These are phyloP conservation scores for Plantago major DNA, from an alignment of 257 asterid species.

Conservation along the genomic window DNA sequence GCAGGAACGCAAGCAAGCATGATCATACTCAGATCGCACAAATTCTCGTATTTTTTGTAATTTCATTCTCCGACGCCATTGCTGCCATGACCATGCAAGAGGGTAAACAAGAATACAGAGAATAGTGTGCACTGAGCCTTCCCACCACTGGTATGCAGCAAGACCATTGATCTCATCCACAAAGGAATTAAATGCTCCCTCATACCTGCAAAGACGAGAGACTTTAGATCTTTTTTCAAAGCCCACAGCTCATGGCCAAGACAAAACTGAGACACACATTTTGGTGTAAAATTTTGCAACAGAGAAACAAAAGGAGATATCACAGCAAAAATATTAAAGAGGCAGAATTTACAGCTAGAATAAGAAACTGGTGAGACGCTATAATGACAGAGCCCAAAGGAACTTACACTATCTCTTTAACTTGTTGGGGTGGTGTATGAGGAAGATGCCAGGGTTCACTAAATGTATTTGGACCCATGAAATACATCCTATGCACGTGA, in stretches of 20 bases:
- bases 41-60: conserved; percentile 86
- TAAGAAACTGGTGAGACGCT: conserved; percentile 9
- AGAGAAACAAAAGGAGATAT: conserved; percentile 1
- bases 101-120: conserved; percentile 85
- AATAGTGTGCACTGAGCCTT: conserved; percentile 84
- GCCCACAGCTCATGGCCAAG: conserved; percentile 4
- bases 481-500: conserved; percentile 96
- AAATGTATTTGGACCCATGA: conserved; percentile 87
- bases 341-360: conserved; percentile 14
- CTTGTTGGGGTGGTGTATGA: conserved; percentile 93
- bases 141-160: conserved; percentile 99
- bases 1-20: conserved; percentile 98
- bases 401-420: conserved; percentile 88
- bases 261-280: conserved; percentile 2
- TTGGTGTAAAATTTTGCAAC: conserved; percentile 6
- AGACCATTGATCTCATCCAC: conserved; percentile 92
- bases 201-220: conserved; percentile 57
- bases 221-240: conserved; percentile 11
- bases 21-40: conserved; percentile 97
- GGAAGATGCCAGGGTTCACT: conserved; percentile 99
- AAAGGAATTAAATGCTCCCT: conserved; percentile 80
- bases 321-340: background rate
- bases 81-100: conserved; percentile 99
- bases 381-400: conserved; percentile 4
- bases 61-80: conserved; percentile 92